phyloP scores from a whole-genome alignment of 2,329 filamentous ascomycete species.

The Penicillium sp. region DNA sequence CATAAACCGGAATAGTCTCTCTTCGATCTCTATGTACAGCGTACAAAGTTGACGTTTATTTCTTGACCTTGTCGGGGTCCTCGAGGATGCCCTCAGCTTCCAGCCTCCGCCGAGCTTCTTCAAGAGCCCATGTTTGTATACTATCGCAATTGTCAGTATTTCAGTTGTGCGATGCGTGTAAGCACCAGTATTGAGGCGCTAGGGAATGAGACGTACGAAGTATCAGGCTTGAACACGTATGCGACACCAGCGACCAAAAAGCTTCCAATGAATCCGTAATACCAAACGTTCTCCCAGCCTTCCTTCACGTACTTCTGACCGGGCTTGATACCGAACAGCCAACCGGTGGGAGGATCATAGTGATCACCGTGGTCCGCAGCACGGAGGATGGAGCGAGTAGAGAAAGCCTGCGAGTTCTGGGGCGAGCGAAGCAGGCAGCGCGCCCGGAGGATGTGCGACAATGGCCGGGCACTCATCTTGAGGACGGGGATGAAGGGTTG shows the following conservation, averaged over 20 bases:
- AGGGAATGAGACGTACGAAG: slow-evolving; percentile 69
- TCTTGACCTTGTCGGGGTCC: slow-evolving; percentile 63
- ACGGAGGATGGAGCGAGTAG: slow-evolving; percentile 40
- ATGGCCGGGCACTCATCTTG: slow-evolving; percentile 42
- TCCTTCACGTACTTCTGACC: slow-evolving; percentile 95
- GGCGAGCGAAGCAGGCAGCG: slow-evolving; percentile 39
- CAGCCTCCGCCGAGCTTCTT: slow-evolving; percentile 91
- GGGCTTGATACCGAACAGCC: slow-evolving; percentile 91
- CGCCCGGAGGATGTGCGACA: slow-evolving; percentile 41
- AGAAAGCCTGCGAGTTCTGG: slow-evolving; percentile 41
- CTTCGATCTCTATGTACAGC: slow-evolving; percentile 43
- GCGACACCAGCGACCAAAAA: slow-evolving; percentile 71
- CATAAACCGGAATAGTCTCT: slow-evolving; percentile 31
- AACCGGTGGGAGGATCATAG: slow-evolving; percentile 87
- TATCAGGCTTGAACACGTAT: slow-evolving; percentile 97
- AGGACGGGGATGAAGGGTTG: slow-evolving; percentile 21
- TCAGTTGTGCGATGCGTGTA: neutral
- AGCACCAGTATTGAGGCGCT: neutral
- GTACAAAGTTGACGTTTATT: slow-evolving; percentile 43
- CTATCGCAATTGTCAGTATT: slow-evolving; percentile 50
- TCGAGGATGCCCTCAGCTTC: slow-evolving; percentile 92
- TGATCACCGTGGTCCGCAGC: slow-evolving; percentile 65
- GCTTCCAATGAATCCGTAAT: slow-evolving; percentile 79
- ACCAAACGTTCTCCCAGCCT: slow-evolving; percentile 88
- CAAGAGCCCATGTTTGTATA: slow-evolving; percentile 98